A percentile compares a stretch with the other conserved stretches of the same genome.
Conservation (phyloP, 2,329 filamentous ascomycete species). For the Arthrinium phaeospermum region DNA sequence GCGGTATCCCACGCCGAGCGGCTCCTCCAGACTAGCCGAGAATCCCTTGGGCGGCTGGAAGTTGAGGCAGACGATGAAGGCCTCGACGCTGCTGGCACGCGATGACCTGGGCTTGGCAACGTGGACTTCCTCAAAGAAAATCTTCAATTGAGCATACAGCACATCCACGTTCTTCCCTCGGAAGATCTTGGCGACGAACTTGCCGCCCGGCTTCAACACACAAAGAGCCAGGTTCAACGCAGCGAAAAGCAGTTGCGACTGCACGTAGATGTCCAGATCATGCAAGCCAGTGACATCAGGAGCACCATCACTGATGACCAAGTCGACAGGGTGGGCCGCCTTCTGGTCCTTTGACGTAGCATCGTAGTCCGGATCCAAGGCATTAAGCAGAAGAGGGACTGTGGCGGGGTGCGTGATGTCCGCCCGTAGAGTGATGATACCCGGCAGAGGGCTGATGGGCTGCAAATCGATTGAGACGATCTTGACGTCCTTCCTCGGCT, state of each 20-base stretch:
- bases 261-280: conserved; percentile 97
- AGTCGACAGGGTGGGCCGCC: conserved; percentile 80
- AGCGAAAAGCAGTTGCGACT: conserved; percentile 92
- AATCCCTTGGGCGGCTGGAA: conserved; percentile 83
- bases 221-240: conserved; percentile 93
- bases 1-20: conserved; percentile 68
- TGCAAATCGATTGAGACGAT: conserved; percentile 97
- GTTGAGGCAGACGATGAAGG: conserved; percentile 93
- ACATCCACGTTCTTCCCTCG: conserved; percentile 93
- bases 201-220: conserved; percentile 89
- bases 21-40: conserved; percentile 75
- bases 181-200: conserved; percentile 98
- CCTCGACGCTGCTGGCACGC: conserved; percentile 94
- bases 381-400: conserved; percentile 83
- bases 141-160: conserved; percentile 89
- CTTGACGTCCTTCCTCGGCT: conserved; percentile 74
- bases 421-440: conserved; percentile 89
- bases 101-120: conserved; percentile 95
- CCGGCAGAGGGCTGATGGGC: conserved; percentile 91
- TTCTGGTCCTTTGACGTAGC: conserved; percentile 51
- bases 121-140: conserved; percentile 85
- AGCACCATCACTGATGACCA: conserved; percentile 93
- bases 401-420: conserved; percentile 98
- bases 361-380: conserved; percentile 77
- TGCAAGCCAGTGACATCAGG: conserved; percentile 97